Conservation (phyloP, 345 rosid species). For the Punica granatum region DNA sequence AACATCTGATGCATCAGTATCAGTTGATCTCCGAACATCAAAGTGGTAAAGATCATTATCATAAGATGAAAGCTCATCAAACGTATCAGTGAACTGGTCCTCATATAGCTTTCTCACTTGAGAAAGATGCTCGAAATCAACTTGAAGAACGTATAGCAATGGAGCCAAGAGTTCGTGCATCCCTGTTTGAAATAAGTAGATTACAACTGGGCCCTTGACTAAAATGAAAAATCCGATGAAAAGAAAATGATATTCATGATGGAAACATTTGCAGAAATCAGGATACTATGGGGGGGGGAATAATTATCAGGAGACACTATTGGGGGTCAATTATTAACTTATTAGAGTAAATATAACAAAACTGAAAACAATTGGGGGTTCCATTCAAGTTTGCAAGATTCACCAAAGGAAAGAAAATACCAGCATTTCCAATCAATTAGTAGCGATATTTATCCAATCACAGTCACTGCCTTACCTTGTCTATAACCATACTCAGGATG, state of each 20-base stretch:
- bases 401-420: background rate
- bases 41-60: constrained; percentile 67
- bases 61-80: constrained; percentile 64
- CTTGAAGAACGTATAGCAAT: constrained; percentile 71
- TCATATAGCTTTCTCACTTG: constrained; percentile 67
- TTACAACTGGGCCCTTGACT: background rate
- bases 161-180: constrained; percentile 97
- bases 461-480: constrained; percentile 40
- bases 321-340: too few species aligned
- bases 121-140: constrained; percentile 64
- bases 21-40: constrained; percentile 61
- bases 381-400: background rate
- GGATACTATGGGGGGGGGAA: background rate
- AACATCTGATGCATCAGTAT: constrained; percentile 52
- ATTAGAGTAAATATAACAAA: too few species aligned
- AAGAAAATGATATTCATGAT: background rate
- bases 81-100: constrained; percentile 72
- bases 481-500: constrained; percentile 79
- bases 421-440: background rate
- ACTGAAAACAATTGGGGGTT: background rate
- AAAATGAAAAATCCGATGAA: background rate
- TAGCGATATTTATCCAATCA: background rate
- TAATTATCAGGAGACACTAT: too few species aligned
- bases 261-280: background rate
- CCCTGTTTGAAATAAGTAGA: constrained; percentile 31